Evolutionary conservation across 2,329 filamentous ascomycete genomes (phyloP).

Genomic region (Macroventuria anomochaeta): DNA sequence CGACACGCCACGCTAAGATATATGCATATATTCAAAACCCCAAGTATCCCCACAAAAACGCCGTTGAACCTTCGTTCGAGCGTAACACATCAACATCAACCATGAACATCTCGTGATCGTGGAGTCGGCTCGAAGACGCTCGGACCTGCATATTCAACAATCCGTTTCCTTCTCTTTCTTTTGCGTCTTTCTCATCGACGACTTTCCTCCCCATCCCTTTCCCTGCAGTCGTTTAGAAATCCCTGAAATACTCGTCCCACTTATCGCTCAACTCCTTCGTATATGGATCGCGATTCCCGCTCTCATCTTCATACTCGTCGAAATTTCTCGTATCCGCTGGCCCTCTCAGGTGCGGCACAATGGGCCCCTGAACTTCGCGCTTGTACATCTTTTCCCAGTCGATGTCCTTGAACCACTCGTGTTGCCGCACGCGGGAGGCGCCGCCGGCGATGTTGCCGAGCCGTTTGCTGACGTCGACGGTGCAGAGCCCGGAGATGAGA

Average conservation of each 20-base stretch:
- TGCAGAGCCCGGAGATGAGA: slow-evolving; percentile 78
- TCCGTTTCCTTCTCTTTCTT: too few relatives aligned
- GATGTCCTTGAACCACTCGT: slow-evolving; percentile 75
- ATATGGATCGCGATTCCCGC: slow-evolving; percentile 69
- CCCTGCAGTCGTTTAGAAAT: slow-evolving; percentile 61
- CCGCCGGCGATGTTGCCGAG: slow-evolving; percentile 81
- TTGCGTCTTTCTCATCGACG: too few relatives aligned
- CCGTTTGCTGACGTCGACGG: slow-evolving; percentile 76
- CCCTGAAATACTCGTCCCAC: slow-evolving; percentile 74
- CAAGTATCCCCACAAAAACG: background rate
- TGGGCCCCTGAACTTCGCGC: slow-evolving; percentile 70
- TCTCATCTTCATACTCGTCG: slow-evolving; percentile 81
- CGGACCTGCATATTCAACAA: background rate
- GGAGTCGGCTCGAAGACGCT: background rate
- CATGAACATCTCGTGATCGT: background rate
- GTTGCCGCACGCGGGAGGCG: slow-evolving; percentile 72
- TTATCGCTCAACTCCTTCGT: slow-evolving; percentile 71
- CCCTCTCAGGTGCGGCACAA: slow-evolving; percentile 75
- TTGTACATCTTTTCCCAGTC: slow-evolving; percentile 76
- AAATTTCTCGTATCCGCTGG: slow-evolving; percentile 81
- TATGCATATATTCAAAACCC: background rate
- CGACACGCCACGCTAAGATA: slow-evolving; percentile 5
- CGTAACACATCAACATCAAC: slow-evolving; percentile 4
- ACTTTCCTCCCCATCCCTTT: background rate
- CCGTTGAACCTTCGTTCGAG: background rate